phyloP scores from a whole-genome alignment of 140 eudicot genomes.

The Oenanthe javanica region DNA sequence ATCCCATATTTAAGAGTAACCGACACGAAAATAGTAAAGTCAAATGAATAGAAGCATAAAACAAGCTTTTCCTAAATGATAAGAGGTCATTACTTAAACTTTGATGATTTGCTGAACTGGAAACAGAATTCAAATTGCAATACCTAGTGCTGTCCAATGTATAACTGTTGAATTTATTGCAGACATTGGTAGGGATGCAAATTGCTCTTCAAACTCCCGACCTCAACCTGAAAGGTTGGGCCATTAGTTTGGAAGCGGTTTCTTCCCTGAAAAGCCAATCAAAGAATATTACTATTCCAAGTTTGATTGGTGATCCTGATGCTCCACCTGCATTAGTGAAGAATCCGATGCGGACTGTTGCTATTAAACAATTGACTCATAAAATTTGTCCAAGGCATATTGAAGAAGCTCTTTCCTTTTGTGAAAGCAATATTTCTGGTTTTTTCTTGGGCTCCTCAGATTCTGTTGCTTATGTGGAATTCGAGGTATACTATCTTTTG shows the following conservation, averaged over 20 bases:
- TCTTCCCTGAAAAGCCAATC: conserved; percentile 4
- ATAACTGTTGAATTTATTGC: conserved; percentile 6
- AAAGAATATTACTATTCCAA: conserved; percentile 18
- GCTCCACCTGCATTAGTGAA: conserved; percentile 28
- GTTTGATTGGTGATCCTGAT: conserved; percentile 29
- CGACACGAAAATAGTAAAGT: background rate
- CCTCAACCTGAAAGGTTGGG: background rate
- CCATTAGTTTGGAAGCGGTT: conserved; percentile 18
- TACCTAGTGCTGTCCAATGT: too few species aligned
- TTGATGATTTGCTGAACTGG: background rate
- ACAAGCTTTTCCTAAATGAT: background rate
- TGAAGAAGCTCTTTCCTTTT: conserved; percentile 27
- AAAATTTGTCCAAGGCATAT: conserved; percentile 24
- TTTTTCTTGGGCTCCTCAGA: conserved; percentile 27
- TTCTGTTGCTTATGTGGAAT: conserved; percentile 46
- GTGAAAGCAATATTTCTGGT: conserved; percentile 27
- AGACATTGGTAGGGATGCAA: conserved; percentile 23
- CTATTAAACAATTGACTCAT: conserved; percentile 17
- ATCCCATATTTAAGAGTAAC: too few species aligned
- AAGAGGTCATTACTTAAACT: background rate
- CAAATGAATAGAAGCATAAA: background rate
- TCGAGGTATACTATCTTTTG: conserved; percentile 19
- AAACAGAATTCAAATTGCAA: background rate
- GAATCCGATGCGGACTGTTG: conserved; percentile 34
- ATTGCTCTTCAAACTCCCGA: conserved; percentile 21